Percentiles rank a stretch among this genome's conserved stretches.
Evolutionary conservation across 345 rosid species (phyloP).

Genomic region (Rhizophora apiculata): DNA sequence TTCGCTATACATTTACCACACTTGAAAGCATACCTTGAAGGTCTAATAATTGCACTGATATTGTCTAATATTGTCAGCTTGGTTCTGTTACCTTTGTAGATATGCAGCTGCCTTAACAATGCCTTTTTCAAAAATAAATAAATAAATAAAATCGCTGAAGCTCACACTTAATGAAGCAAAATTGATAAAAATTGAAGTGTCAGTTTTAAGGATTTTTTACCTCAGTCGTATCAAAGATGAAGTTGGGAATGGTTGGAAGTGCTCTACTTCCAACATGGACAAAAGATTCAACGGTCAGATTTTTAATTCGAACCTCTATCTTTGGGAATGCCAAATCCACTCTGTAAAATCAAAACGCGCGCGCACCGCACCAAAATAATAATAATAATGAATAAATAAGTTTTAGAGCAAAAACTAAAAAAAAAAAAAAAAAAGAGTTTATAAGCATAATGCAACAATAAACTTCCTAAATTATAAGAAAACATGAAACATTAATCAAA

Average conservation of each 20-base stretch:
- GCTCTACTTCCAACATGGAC: slow-evolving; percentile 96
- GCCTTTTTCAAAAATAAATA: slow-evolving; percentile 37
- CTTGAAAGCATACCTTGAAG: slow-evolving; percentile 61
- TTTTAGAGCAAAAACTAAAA: not conserved
- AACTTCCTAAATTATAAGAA: not conserved
- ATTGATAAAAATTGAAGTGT: too few relatives aligned
- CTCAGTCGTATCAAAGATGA: slow-evolving; percentile 84
- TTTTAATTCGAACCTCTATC: slow-evolving; percentile 83
- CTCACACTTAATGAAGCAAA: not conserved
- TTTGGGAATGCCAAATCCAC: slow-evolving; percentile 88
- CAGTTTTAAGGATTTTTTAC: slow-evolving; percentile 27
- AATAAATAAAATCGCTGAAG: not conserved
- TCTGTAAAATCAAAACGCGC: slow-evolving; percentile 30
- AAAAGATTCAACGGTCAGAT: slow-evolving; percentile 69
- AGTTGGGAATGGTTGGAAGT: slow-evolving; percentile 91
- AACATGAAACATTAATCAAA: too few relatives aligned
- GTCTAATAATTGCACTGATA: slow-evolving; percentile 75
- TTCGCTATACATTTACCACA: not conserved
- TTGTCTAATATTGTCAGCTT: slow-evolving; percentile 81
- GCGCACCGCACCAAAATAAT: not conserved
- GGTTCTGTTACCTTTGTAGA: slow-evolving; percentile 58
- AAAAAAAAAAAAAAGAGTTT: not conserved
- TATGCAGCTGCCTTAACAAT: slow-evolving; percentile 53
- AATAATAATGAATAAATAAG: not conserved
- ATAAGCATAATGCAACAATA: not conserved